Base-by-base conservation (phyloP, 768 basidiomycete genomes). In the Tephrocybe sp. region DNA sequence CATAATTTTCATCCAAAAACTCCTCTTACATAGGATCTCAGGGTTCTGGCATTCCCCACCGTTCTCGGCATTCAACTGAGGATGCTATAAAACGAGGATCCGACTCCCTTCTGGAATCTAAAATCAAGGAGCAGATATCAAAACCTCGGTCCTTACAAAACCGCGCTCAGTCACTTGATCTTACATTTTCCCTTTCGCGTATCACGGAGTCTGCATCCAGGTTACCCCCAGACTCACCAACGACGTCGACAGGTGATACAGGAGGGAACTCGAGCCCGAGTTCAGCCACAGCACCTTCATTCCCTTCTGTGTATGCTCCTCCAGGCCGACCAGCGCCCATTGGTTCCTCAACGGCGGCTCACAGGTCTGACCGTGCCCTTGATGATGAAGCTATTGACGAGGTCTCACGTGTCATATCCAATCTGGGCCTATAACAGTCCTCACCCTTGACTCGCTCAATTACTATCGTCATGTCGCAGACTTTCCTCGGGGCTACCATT, bases 151-250 rank as follows among this genome's bases (percentile, higher is more conserved):
- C 90, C 3, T 71, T 93, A 55, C 85, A 85, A 55, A 91, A 91
- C 59, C 87, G 93, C 15, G 93, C 93, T 0, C 93, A 95, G 65
- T 91, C 88, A 4, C 84, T 96, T 41, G 93, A 96, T 64, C 73
- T 96, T 57, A 92, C 89, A 0, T 84, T 84, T 58, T 93, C 92
- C 5, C 77, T 93, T 25, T 85, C 84, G n/a, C 85, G 84, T 48
- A 90, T 92, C 58, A 83, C 84, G 4, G 90, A 90, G 62, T 78
- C 83, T 17, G 64, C 73, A 36, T 75, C 83, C 48, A 74, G 79
- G 46, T 70, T 85, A 39, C 78, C 80, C 21, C 84, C 81, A 33
- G 88, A 90, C 44, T 93, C 90, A 1, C 90, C 90, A 0, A 90
- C 88, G 32, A 88, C 83, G 4, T 90, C 90, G 8, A 81, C 80